Percentiles rank a stretch among this genome's conserved stretches.
Conservation (phyloP, 495 filamentous ascomycete species). For the Trichoderma asperelloides region DNA sequence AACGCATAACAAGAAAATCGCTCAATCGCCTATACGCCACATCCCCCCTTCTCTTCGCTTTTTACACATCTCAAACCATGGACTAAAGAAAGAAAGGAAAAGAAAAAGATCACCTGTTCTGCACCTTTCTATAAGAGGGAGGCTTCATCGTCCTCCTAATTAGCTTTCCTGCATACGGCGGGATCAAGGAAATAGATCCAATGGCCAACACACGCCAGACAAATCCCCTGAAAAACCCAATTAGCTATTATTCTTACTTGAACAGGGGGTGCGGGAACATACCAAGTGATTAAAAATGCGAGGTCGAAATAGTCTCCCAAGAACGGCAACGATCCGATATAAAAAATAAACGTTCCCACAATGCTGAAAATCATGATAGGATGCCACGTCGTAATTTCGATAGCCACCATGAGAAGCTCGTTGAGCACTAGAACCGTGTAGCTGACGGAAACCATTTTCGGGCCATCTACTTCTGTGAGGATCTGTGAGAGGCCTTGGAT, state of each 20-base stretch:
- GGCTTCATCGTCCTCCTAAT: conserved; percentile 77
- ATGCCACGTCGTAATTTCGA: conserved; percentile 96
- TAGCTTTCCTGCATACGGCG: conserved; percentile 78
- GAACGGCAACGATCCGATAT: conserved; percentile 77
- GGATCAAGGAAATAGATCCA: conserved; percentile 65
- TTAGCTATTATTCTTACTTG: conserved; percentile 13
- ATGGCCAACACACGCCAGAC: conserved; percentile 82
- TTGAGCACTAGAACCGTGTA: conserved; percentile 91
- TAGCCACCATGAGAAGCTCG: conserved; percentile 92
- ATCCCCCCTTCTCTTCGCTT: background rate
- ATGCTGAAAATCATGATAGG: conserved; percentile 81
- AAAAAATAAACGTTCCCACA: conserved; percentile 70
- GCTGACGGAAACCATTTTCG: conserved; percentile 76
- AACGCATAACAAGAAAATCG: conserved; percentile 2
- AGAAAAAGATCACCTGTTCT: conserved; percentile 37
- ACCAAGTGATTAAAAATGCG: conserved; percentile 60
- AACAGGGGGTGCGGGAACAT: conserved; percentile 19
- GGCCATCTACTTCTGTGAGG: conserved; percentile 61
- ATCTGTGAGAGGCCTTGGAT: conserved; percentile 91
- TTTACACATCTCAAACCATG: background rate
- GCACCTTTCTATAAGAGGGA: conserved; percentile 93
- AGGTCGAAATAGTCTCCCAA: conserved; percentile 87
- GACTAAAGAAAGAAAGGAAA: background rate
- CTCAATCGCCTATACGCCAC: conserved; percentile 2
- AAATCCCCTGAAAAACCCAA: conserved; percentile 51